Evolutionary conservation across 164 flowering plant species (phyloP).

Genomic region (Warburgia ugandensis): DNA sequence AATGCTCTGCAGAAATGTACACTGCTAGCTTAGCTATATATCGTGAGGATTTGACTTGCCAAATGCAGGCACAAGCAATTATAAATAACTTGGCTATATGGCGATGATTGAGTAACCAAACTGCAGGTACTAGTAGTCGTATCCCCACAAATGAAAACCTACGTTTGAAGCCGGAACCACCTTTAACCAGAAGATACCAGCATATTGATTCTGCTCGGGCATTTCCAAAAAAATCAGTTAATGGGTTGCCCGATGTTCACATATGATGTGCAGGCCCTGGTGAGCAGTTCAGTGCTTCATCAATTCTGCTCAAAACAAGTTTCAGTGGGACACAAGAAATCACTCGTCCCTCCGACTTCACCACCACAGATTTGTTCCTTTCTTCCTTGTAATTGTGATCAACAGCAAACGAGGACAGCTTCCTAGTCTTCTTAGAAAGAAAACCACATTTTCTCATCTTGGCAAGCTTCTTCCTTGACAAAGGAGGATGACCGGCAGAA

Average conservation of each 20-base stretch:
- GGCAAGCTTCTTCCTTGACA: conserved; percentile 24
- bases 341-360: conserved; percentile 38
- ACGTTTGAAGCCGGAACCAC: no score
- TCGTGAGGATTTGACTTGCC: no score
- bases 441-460: conserved; percentile 33
- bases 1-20: no score
- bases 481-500: conserved; percentile 6
- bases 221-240: background rate
- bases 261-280: conserved; percentile 20
- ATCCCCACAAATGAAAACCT: no score
- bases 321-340: conserved; percentile 74
- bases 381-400: conserved; percentile 23
- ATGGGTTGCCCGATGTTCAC: conserved; percentile 5
- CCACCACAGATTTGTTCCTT: conserved; percentile 27
- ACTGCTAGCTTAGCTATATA: no score
- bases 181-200: no score
- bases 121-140: no score
- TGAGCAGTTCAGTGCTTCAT: conserved; percentile 55
- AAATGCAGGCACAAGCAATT: no score
- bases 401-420: conserved; percentile 53
- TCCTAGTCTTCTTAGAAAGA: conserved; percentile 57
- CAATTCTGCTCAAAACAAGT: conserved; percentile 78
- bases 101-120: no score
- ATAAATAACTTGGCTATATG: no score
- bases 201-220: background rate